Evolutionary conservation across 169 alveolate genomes (phyloP).

Genomic region (Eimeria nieschulzi): DNA sequence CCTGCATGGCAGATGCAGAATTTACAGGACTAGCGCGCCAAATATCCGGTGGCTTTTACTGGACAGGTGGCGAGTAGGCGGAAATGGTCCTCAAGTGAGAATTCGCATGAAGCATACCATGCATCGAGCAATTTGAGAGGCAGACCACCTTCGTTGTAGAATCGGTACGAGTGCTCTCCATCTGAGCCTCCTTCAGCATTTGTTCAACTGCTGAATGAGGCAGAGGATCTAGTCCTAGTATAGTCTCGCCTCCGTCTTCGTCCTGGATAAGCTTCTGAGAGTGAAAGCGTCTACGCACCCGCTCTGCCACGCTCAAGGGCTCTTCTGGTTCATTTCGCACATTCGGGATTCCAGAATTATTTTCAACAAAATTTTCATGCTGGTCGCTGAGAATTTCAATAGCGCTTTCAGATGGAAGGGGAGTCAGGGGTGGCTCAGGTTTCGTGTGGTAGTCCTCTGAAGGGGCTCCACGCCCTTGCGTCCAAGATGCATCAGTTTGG

Average conservation of each 20-base stretch:
- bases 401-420: too few species aligned
- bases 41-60: background rate
- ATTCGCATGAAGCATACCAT: background rate
- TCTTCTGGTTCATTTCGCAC: background rate
- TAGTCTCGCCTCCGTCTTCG: background rate
- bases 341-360: too few species aligned
- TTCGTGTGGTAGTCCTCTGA: too few species aligned
- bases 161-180: background rate
- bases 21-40: background rate
- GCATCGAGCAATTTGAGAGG: conserved; percentile 8
- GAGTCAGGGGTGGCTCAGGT: too few species aligned
- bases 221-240: background rate
- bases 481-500: too few species aligned
- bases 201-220: background rate
- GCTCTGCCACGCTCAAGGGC: background rate
- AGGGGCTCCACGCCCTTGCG: too few species aligned
- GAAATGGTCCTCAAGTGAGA: background rate
- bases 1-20: background rate
- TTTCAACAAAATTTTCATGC: too few species aligned
- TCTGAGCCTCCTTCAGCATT: background rate
- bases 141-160: background rate
- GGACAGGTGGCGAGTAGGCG: background rate
- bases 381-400: too few species aligned
- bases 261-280: background rate
- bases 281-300: background rate